phyloP scores from a whole-genome alignment of 164 flowering plant genomes.

The Magnolia kwangsiensis region DNA sequence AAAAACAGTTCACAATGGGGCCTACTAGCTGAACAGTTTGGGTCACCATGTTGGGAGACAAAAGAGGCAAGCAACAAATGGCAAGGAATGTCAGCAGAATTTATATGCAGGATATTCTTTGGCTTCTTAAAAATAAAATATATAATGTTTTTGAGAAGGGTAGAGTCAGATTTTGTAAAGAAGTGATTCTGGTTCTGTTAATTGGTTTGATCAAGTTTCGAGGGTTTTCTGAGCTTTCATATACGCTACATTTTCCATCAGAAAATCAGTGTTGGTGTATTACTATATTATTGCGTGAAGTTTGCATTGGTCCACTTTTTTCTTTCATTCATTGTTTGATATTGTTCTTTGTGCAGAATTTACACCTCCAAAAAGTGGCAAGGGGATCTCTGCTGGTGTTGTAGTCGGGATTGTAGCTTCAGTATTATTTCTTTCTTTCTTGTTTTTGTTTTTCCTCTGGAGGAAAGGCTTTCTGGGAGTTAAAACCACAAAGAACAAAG shows the following conservation, averaged over 20 bases:
- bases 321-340: neutral
- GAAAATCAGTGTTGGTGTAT: too few relatives aligned
- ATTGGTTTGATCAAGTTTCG: neutral
- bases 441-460: neutral
- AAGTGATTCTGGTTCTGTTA: neutral
- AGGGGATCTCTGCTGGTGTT: neutral
- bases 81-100: neutral
- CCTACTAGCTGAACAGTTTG: too few relatives aligned
- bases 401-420: constrained; percentile 2
- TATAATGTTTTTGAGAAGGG: neutral
- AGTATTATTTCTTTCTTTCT: neutral
- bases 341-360: neutral
- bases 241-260: neutral
- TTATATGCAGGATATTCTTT: too few relatives aligned
- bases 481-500: neutral
- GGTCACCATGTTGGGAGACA: too few relatives aligned
- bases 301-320: too few relatives aligned
- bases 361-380: neutral
- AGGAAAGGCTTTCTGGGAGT: neutral
- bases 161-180: neutral
- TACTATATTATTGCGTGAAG: neutral
- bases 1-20: too few relatives aligned
- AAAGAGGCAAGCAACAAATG: neutral
- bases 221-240: neutral
- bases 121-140: neutral